Conservation (phyloP, 2,329 filamentous ascomycete genomes). For the Cytospora piceicola region DNA sequence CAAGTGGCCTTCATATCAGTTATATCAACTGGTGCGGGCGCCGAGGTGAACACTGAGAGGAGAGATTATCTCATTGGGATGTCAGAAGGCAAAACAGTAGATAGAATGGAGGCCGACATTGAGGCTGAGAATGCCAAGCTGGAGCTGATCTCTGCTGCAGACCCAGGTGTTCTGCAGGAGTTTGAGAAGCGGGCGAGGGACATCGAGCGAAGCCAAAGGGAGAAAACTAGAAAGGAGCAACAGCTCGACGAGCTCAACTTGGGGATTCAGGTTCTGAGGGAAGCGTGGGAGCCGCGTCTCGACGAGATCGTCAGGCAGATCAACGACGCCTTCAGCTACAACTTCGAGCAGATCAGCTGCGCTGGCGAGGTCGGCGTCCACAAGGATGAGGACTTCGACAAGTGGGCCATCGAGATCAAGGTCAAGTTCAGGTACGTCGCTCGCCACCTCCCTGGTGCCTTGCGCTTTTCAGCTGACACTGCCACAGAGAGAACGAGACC, state of each 20-base stretch:
- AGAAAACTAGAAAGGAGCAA: constrained; percentile 58
- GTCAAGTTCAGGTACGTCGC: constrained; percentile 86
- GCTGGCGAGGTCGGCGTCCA: constrained; percentile 86
- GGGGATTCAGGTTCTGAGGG: constrained; percentile 68
- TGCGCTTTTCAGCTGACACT: constrained; percentile 28
- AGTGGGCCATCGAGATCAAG: constrained; percentile 91
- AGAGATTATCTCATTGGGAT: constrained; percentile 50
- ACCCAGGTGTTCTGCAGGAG: constrained; percentile 74
- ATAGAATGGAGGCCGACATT: constrained; percentile 74
- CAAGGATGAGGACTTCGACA: constrained; percentile 91
- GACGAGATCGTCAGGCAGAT: constrained; percentile 79
- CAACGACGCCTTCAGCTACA: constrained; percentile 88
- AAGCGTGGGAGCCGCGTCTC: constrained; percentile 80
- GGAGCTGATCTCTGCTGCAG: constrained; percentile 78
- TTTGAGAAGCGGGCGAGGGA: constrained; percentile 73
- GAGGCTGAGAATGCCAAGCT: constrained; percentile 74
- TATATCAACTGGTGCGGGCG: constrained; percentile 6
- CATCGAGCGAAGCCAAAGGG: constrained; percentile 66
- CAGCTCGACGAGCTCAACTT: constrained; percentile 59
- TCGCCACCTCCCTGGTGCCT: background rate
- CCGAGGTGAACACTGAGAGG: constrained; percentile 39
- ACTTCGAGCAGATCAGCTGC: constrained; percentile 92
- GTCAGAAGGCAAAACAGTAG: constrained; percentile 55
- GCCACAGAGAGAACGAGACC: constrained; percentile 72
- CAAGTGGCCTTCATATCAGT: constrained; percentile 45